Evolutionary conservation across 176 grass and related monocot species (phyloP).

Genomic region (Avena atlantica): DNA sequence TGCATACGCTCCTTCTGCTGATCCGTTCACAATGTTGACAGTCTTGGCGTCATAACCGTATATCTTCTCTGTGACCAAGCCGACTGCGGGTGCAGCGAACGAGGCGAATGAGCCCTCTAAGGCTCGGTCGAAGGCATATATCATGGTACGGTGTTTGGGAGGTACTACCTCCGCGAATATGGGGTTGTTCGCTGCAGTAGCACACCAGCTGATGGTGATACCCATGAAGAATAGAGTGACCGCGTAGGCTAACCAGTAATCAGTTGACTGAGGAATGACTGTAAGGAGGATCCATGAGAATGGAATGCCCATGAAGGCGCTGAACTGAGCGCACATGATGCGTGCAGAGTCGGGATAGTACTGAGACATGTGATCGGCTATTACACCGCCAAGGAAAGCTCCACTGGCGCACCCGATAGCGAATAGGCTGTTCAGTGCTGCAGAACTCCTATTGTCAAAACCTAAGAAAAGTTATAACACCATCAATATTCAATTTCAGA

Average conservation of each 20-base stretch:
- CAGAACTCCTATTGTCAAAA: constrained; percentile 80
- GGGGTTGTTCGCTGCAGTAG: constrained; percentile 80
- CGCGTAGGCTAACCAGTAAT: constrained; percentile 66
- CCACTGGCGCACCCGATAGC: constrained; percentile 82
- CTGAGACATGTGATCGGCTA: constrained; percentile 73
- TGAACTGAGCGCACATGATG: constrained; percentile 94
- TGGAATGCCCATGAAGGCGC: constrained; percentile 94
- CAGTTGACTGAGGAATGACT: constrained; percentile 65
- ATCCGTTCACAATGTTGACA: constrained; percentile 63
- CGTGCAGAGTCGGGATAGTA: constrained; percentile 73
- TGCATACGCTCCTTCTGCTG: constrained; percentile 68
- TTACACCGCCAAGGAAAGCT: constrained; percentile 67
- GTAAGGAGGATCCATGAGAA: constrained; percentile 82
- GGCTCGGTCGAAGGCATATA: constrained; percentile 27
- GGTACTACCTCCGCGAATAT: constrained; percentile 73
- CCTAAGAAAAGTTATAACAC: constrained; percentile 48
- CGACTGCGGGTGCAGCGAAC: constrained; percentile 71
- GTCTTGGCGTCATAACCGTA: constrained; percentile 80
- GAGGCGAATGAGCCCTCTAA: constrained; percentile 82
- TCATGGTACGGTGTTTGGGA: constrained; percentile 28
- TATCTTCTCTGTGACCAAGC: constrained; percentile 78
- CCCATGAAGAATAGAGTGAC: constrained; percentile 51
- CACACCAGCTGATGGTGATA: constrained; percentile 76
- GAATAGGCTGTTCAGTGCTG: constrained; percentile 81
- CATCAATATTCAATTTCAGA: background rate